Conservation (phyloP, 495 filamentous ascomycete species). For the Talaromyces adpressus region DNA sequence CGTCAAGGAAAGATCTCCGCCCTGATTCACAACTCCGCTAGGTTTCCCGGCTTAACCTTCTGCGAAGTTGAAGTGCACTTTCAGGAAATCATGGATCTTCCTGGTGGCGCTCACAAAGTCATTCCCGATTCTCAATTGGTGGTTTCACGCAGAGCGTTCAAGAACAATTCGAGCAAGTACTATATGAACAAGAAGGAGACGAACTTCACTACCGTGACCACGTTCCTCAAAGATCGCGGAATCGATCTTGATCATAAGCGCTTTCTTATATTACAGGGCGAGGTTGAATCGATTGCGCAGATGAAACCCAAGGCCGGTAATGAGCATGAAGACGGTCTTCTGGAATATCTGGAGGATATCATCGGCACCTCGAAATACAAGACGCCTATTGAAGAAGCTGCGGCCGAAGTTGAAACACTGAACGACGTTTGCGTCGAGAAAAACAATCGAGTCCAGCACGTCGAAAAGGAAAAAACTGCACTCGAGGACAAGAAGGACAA, state of each 20-base stretch:
- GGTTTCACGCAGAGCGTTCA: conserved; percentile 89
- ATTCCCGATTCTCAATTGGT: conserved; percentile 78
- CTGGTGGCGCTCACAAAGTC: conserved; percentile 62
- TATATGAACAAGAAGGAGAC: conserved; percentile 87
- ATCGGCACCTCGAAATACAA: conserved; percentile 99
- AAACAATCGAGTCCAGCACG: conserved; percentile 87
- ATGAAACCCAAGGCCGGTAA: conserved; percentile 96
- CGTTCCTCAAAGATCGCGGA: conserved; percentile 77
- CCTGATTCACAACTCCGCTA: conserved; percentile 91
- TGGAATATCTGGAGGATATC: conserved; percentile 97
- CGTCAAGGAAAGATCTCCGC: conserved; percentile 97
- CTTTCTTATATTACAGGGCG: conserved; percentile 93
- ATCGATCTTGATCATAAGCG: conserved; percentile 98
- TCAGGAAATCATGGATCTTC: conserved; percentile 83
- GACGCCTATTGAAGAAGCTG: conserved; percentile 88
- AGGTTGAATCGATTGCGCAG: conserved; percentile 97
- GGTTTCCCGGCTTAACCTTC: conserved; percentile 71
- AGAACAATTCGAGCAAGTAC: conserved; percentile 96
- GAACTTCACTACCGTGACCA: conserved; percentile 85
- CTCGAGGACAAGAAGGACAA: conserved; percentile 96
- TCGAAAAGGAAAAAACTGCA: conserved; percentile 90
- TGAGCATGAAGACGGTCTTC: conserved; percentile 90
- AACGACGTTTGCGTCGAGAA: conserved; percentile 96
- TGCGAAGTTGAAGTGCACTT: conserved; percentile 97
- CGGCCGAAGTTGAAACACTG: conserved; percentile 76